Evolutionary conservation across 371 early-diverging fungal species (phyloP).

Genomic region (Rhizomucor pusillus): DNA sequence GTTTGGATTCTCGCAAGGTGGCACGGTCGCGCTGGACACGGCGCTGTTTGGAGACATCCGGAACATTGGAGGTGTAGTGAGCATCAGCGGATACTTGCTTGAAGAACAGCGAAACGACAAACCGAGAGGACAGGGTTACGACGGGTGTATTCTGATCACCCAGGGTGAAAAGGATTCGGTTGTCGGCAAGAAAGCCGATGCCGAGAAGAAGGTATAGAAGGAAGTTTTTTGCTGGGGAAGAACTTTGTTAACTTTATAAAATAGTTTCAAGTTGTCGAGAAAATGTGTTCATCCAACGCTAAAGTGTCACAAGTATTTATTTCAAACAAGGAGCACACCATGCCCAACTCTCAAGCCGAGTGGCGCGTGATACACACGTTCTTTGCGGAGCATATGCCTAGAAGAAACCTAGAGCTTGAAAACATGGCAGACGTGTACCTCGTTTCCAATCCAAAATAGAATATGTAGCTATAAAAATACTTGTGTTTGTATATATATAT

Average conservation of each 20-base stretch:
- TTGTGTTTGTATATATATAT: too few species aligned
- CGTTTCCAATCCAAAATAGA: conserved; percentile 22
- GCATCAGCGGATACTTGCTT: conserved; percentile 57
- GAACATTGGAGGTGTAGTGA: conserved; percentile 49
- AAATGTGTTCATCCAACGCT: conserved; percentile 32
- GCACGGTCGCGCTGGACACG: conserved; percentile 61
- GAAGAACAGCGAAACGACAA: conserved; percentile 39
- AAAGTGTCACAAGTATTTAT: conserved; percentile 36
- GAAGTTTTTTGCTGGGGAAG: too few species aligned
- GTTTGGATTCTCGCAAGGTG: conserved; percentile 80
- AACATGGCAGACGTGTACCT: conserved; percentile 54
- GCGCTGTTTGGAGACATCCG: conserved; percentile 48
- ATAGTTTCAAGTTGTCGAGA: conserved; percentile 34
- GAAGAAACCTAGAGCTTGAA: conserved; percentile 44
- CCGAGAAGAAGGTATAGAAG: conserved; percentile 50
- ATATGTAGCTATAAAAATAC: too few species aligned
- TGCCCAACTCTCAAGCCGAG: conserved; percentile 49
- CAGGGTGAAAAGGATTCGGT: conserved; percentile 55
- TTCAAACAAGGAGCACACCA: conserved; percentile 45
- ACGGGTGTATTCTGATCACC: conserved; percentile 47
- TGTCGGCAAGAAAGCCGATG: conserved; percentile 28
- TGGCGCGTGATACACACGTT: conserved; percentile 58
- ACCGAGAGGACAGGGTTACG: conserved; percentile 27
- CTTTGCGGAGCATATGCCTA: conserved; percentile 48
- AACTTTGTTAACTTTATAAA: neutral